phyloP scores from a whole-genome alignment of 805 yeast genomes.

The Monosporozyma aerobia region DNA sequence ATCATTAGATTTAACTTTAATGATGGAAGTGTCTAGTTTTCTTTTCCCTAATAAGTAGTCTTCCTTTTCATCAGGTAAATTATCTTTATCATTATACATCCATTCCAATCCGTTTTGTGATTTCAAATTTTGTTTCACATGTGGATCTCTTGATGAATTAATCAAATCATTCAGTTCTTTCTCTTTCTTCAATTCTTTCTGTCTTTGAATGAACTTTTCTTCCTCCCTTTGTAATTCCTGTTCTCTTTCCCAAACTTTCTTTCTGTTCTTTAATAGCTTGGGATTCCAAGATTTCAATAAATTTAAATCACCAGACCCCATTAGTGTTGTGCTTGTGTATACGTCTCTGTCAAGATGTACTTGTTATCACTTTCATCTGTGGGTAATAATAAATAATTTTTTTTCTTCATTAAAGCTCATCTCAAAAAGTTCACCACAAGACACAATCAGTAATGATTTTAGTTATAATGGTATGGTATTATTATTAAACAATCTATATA shows the following conservation, averaged over 20 bases:
- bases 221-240: constrained; percentile 68
- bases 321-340: neutral
- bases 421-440: neutral
- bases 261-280: constrained; percentile 71
- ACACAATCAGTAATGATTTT: neutral
- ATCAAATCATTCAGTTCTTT: constrained; percentile 49
- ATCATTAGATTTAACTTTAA: constrained; percentile 2
- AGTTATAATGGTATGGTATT: neutral
- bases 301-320: constrained; percentile 67
- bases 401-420: neutral
- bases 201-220: constrained; percentile 51
- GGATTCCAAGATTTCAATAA: constrained; percentile 97
- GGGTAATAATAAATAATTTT: neutral
- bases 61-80: constrained; percentile 7
- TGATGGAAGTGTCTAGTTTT: constrained; percentile 11
- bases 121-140: neutral
- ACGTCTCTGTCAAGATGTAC: neutral
- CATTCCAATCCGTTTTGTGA: constrained; percentile 51
- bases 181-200: constrained; percentile 54
- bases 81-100: constrained; percentile 61
- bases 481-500: neutral
- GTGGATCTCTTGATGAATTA: constrained; percentile 36
- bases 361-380: neutral
- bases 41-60: constrained; percentile 19
- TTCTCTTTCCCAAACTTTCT: constrained; percentile 75